Base-by-base conservation (phyloP, 2,329 filamentous ascomycete species). In the Clonostachys sp. region DNA sequence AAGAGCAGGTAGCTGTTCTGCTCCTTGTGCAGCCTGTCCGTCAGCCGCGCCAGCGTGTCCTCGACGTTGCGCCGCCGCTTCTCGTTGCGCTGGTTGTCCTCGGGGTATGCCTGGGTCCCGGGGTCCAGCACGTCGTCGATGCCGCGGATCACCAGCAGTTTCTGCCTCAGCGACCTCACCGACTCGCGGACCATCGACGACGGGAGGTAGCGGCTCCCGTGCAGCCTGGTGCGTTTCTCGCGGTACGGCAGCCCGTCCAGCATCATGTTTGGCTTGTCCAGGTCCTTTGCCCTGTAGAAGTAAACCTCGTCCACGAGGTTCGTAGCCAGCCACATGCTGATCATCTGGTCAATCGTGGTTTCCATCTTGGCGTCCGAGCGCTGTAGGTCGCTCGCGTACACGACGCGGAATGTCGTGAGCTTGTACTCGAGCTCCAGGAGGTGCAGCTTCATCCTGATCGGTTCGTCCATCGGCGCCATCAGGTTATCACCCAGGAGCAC, bases 371-470 rank as follows among this genome's bases (percentile, higher is more conserved):
- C 54, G 12, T 47, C 45, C 5, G 40, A 36, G 34, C 52, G 50
- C 34, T 50, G 48, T 8, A 60, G 46, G 51, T 59, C 58, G 51
- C 59, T 61, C n/a, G 58, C 59, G 41, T 61, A 61, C 5, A 61
- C 53, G 36, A 60, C 51, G 24, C 52, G 57, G 30, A 54, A 61
- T 10, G 57, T 58, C 49, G 51, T 51, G 34, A 61, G 54, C 53
- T 61, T 61, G 52, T 54, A 60, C 42, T 61, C 59, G n/a, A 61
- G 52, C 48, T 61, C 57, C 40, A 61, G 47, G 3, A 60, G 53
- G 41, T 61, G 58, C 30, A 61, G 53, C 39, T 53, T 50, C 44
- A 61, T 55, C 6, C 56, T 53, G 49, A 61, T 55, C 9, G 57
- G 57, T 42, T 57, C 57, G 16, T 60, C 55, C 10, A 46, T 46